Evolutionary conservation across 495 filamentous ascomycete species (phyloP), one percentile per base, ranked within the genome.

Genomic region (Gamarada debralockiae): DNA sequence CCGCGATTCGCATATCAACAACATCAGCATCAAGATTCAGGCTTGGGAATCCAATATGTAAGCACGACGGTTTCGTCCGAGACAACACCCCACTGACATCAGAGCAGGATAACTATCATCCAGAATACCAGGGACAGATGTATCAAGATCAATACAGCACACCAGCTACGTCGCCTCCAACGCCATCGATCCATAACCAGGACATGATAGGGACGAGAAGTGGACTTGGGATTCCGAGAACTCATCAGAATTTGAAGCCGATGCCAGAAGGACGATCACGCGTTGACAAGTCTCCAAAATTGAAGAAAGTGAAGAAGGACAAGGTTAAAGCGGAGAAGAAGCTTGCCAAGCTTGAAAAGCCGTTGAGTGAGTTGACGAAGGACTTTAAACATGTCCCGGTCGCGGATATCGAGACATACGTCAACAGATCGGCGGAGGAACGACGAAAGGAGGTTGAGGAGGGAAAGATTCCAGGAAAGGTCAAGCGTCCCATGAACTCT

Each of bases 401-500:
- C 29, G 79, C 78, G 41, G 83, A 98, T 66, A 97, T 97, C 76
- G 83, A 89, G 50, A 73, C 69, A 18, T 95, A 85, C 74, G 92
- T 96, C 20, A 82, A 86, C 60, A 77, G 93, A 41, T 72, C 86
- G 8, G 68, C 73, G 2, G 82, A 88, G 39, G 76, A 71, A 5
- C 81, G 93, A 45, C 74, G 70, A 31, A 66, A 75, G 58, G 86
- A 95, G 59, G 82, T 89, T 14, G 78, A 78, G 50, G 70, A 76
- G 56, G 77, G 83, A 53, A 81, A 84, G 61, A 84, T 88, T 24
- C 74, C 73, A 10, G 88, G 88, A 3, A 89, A 90, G 60, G 77
- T 98, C 50, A 89, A 92, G 56, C 75, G 93, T 29, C 93, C 93
- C 0, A 97, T 97, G 87, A 98, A 98, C 64, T 92, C 90, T 1